phyloP scores from a whole-genome alignment of 192 early-diverging fungal genomes.

The Geosiphon pyriformis region DNA sequence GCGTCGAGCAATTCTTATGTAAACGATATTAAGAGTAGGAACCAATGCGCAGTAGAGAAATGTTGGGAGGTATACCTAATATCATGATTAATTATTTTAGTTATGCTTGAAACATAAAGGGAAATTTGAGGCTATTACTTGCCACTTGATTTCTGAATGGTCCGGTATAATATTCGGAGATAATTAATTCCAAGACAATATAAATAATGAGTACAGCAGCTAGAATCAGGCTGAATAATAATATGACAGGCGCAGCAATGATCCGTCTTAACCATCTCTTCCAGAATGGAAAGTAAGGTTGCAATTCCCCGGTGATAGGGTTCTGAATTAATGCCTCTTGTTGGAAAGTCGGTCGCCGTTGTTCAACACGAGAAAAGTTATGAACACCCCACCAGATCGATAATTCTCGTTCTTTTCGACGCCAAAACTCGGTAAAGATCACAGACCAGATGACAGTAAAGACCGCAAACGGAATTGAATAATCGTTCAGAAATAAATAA shows the following conservation, averaged over 20 bases:
- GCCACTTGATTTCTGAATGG: conserved; percentile 57
- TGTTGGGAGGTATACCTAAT: conserved; percentile 64
- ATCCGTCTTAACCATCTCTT: conserved; percentile 61
- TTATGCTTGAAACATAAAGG: no score
- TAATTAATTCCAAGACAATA: conserved; percentile 70
- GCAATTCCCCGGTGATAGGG: conserved; percentile 64
- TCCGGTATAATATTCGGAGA: conserved; percentile 78
- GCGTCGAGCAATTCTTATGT: conserved; percentile 49
- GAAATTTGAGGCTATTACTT: no score
- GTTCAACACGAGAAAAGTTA: conserved; percentile 53
- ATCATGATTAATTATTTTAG: no score
- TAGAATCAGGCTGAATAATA: conserved; percentile 52
- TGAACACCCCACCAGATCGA: conserved; percentile 74
- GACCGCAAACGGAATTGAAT: conserved; percentile 62
- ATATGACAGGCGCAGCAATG: conserved; percentile 52
- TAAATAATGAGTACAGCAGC: conserved; percentile 60
- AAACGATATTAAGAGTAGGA: conserved; percentile 62
- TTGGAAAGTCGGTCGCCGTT: conserved; percentile 63
- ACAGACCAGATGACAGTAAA: conserved; percentile 63
- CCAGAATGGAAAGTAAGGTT: conserved; percentile 68
- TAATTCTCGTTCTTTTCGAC: conserved; percentile 64
- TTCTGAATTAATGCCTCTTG: conserved; percentile 55
- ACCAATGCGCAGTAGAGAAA: conserved; percentile 69
- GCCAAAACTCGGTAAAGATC: conserved; percentile 78
- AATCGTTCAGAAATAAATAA: conserved; percentile 46